Evolutionary conservation across 345 rosid genomes (phyloP).

Genomic region (Balakata baccata): DNA sequence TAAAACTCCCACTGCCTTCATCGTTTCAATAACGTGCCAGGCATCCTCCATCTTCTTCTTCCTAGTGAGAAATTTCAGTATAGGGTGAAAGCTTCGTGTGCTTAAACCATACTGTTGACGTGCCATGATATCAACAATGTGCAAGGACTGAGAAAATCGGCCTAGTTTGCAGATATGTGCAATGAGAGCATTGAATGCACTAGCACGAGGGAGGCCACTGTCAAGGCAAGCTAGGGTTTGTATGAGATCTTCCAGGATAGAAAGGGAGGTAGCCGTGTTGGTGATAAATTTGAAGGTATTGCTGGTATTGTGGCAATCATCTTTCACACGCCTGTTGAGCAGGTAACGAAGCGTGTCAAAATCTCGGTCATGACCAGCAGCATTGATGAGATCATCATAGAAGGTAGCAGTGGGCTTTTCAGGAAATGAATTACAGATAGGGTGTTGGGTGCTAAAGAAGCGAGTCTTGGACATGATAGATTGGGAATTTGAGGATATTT

Average conservation of each 20-base stretch:
- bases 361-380: slow-evolving; percentile 51
- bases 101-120: slow-evolving; percentile 25
- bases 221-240: slow-evolving; percentile 45
- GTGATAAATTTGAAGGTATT: slow-evolving; percentile 70
- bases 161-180: slow-evolving; percentile 57
- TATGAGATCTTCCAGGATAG: slow-evolving; percentile 42
- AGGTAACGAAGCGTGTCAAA: slow-evolving; percentile 47
- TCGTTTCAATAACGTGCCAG: slow-evolving; percentile 39
- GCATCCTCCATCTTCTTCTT: slow-evolving; percentile 43
- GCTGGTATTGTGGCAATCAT: slow-evolving; percentile 53
- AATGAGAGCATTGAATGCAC: slow-evolving; percentile 53
- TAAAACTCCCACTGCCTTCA: slow-evolving; percentile 32
- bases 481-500: slow-evolving; percentile 13
- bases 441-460: slow-evolving; percentile 22
- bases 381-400: slow-evolving; percentile 51
- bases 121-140: slow-evolving; percentile 40
- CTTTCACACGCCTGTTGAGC: slow-evolving; percentile 53
- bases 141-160: slow-evolving; percentile 41
- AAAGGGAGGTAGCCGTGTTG: slow-evolving; percentile 37
- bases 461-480: slow-evolving; percentile 18
- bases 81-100: slow-evolving; percentile 46
- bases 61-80: slow-evolving; percentile 39
- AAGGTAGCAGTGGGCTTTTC: slow-evolving; percentile 45
- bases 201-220: slow-evolving; percentile 46
- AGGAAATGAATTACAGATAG: slow-evolving; percentile 23